Conservation (phyloP, 106 monocot species). For the Xerophyta viscosa region DNA sequence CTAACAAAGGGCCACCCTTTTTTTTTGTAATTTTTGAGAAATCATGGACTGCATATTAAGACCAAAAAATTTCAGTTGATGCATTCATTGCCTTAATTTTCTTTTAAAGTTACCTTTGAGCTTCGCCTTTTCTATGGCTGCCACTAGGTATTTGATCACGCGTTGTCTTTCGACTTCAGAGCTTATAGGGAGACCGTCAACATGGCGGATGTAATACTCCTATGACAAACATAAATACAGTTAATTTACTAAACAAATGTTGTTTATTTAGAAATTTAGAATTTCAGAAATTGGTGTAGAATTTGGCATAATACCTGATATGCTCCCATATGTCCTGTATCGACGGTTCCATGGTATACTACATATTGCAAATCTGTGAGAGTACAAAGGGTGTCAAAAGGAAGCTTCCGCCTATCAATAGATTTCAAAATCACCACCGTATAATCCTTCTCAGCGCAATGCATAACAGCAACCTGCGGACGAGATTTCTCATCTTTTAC, state of each 20-base stretch:
- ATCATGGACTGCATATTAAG: no score
- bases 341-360: slow-evolving; percentile 53
- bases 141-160: slow-evolving; percentile 27
- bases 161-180: slow-evolving; percentile 33
- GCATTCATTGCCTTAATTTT: no score
- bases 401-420: slow-evolving; percentile 60
- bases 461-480: slow-evolving; percentile 25
- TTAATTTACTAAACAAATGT: no score
- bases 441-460: slow-evolving; percentile 51
- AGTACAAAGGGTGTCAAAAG: slow-evolving; percentile 54
- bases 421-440: slow-evolving; percentile 40
- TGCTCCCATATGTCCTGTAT: slow-evolving; percentile 19
- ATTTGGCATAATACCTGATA: slow-evolving; percentile 26
- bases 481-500: not conserved
- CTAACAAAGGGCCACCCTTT: no score
- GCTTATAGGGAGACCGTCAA: slow-evolving; percentile 25
- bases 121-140: slow-evolving; percentile 35
- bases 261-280: no score
- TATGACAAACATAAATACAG: slow-evolving; percentile 2
- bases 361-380: slow-evolving; percentile 58
- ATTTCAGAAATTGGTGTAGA: no score
- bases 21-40: no score
- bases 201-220: slow-evolving; percentile 48
- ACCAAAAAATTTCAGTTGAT: no score
- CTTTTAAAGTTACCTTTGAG: slow-evolving; percentile 7